Conservation (phyloP, 1,139 yeast species). For the Kazachstania sp. region DNA sequence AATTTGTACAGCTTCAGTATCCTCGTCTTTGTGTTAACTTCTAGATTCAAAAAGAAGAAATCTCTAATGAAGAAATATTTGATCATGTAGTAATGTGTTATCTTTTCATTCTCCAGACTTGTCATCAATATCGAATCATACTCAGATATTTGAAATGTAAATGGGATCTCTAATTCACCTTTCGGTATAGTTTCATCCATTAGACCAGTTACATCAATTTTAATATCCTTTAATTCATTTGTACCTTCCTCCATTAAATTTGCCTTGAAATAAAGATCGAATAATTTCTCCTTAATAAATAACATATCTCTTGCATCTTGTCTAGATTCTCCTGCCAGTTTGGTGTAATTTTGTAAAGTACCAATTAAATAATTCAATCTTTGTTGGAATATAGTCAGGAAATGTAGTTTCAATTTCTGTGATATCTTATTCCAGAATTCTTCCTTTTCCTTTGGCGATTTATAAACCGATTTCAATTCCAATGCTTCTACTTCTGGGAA, state of each 20-base stretch:
- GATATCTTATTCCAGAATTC: conserved; percentile 26
- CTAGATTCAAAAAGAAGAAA: conserved; percentile 14
- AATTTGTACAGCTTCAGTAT: conserved; percentile 10
- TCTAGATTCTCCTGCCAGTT: not conserved
- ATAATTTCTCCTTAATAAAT: conserved; percentile 19
- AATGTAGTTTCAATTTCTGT: conserved; percentile 15
- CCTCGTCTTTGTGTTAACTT: conserved; percentile 6
- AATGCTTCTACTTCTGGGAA: conserved; percentile 24
- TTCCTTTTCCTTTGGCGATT: conserved; percentile 24
- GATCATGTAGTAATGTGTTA: conserved; percentile 16
- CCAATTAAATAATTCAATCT: conserved; percentile 14
- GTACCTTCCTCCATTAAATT: conserved; percentile 23
- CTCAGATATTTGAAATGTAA: conserved; percentile 6
- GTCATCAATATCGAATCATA: conserved; percentile 10
- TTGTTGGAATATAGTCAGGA: conserved; percentile 22
- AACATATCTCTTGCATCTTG: conserved; percentile 10
- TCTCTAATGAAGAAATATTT: conserved; percentile 21
- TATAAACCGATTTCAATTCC: conserved; percentile 30
- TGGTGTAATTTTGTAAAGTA: conserved; percentile 3
- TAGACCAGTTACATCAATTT: conserved; percentile 7
- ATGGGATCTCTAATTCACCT: conserved; percentile 22
- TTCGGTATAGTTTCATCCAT: conserved; percentile 7
- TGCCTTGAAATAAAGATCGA: conserved; percentile 21
- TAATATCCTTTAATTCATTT: conserved; percentile 15
- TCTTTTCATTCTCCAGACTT: conserved; percentile 10